Evolutionary conservation across 768 basidiomycete genomes (phyloP).

Genomic region (Mycena venus): DNA sequence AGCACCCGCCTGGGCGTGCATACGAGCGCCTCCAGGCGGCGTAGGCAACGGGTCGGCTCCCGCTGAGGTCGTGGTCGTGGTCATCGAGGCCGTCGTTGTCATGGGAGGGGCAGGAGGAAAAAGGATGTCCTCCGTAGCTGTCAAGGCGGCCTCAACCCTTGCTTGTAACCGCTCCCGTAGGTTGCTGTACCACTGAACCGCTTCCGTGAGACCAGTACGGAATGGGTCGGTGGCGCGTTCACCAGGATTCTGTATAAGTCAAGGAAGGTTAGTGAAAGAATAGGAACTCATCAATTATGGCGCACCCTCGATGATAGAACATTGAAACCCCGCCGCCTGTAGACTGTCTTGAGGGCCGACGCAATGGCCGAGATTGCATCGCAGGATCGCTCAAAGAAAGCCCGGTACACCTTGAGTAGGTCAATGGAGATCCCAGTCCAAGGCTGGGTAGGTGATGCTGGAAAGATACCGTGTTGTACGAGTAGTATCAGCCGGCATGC

Average conservation of each 20-base stretch:
- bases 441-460: background rate
- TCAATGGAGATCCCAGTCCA: background rate
- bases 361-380: slow-evolving; percentile 42
- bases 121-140: background rate
- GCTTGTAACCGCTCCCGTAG: slow-evolving; percentile 34
- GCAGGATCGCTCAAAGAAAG: slow-evolving; percentile 39
- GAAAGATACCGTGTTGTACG: background rate
- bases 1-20: too few species aligned
- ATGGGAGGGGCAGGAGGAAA: background rate
- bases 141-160: slow-evolving; percentile 16
- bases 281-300: background rate
- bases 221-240: slow-evolving; percentile 45
- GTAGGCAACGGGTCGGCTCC: too few species aligned
- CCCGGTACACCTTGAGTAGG: background rate
- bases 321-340: slow-evolving; percentile 41
- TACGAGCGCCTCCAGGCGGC: too few species aligned
- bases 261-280: too few species aligned
- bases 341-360: slow-evolving; percentile 43
- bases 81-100: too few species aligned
- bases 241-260: background rate
- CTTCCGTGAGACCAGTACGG: slow-evolving; percentile 35
- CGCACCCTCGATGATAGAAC: slow-evolving; percentile 28
- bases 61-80: too few species aligned
- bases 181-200: slow-evolving; percentile 46
- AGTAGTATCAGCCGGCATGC: background rate